Conservation (phyloP, 495 filamentous ascomycete genomes). For the Cercophora samala region DNA sequence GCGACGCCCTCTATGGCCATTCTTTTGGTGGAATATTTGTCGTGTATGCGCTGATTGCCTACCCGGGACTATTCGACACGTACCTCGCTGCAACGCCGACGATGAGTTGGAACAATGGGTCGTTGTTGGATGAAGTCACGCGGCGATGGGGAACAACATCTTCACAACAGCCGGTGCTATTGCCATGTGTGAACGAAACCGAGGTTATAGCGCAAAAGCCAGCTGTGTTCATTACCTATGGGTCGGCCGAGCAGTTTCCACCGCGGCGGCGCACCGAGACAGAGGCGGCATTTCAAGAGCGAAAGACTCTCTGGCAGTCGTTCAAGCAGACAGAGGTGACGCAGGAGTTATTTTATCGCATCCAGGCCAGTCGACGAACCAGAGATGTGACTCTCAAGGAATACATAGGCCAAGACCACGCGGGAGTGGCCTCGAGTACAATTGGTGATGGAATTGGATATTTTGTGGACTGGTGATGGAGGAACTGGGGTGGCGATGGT, state of each 20-base stretch:
- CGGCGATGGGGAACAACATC: constrained; percentile 13
- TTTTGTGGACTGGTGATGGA: constrained; percentile 27
- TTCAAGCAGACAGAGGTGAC: constrained; percentile 19
- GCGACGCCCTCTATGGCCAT: constrained; percentile 26
- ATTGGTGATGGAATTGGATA: constrained; percentile 29
- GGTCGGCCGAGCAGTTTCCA: constrained; percentile 24
- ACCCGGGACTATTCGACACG: constrained; percentile 24
- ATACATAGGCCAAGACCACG: constrained; percentile 27
- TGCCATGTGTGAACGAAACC: not conserved
- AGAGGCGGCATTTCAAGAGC: constrained; percentile 20
- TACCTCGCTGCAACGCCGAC: constrained; percentile 21
- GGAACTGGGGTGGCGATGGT: not conserved
- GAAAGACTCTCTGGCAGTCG: constrained; percentile 11
- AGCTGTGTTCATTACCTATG: constrained; percentile 22
- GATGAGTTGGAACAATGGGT: constrained; percentile 13
- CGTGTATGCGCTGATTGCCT: constrained; percentile 16
- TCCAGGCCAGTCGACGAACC: constrained; percentile 19
- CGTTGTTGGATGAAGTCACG: constrained; percentile 20
- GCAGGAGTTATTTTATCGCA: constrained; percentile 23
- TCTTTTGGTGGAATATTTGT: constrained; percentile 25
- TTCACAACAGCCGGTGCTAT: not conserved
- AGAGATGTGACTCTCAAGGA: constrained; percentile 26
- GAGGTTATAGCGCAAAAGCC: constrained; percentile 2
- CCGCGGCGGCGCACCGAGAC: constrained; percentile 20
- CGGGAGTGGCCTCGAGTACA: constrained; percentile 22